These are phyloP conservation scores for Boletus subcaerulescens DNA, from an alignment of 768 basidiomycete genomes.

Conservation along the genomic window DNA sequence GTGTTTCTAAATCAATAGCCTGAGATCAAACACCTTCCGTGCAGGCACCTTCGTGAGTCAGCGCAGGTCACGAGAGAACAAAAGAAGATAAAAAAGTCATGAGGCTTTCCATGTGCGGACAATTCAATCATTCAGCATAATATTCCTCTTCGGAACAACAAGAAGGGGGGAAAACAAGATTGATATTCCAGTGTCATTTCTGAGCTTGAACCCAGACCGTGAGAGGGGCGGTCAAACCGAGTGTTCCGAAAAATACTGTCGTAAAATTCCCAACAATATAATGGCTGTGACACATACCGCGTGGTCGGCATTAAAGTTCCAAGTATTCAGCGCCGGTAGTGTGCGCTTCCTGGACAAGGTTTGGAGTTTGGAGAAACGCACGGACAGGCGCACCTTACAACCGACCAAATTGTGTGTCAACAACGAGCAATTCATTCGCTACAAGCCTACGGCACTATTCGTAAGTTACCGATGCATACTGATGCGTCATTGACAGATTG, in stretches of 20 bases:
- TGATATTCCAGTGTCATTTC: slow-evolving; percentile 3
- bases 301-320: slow-evolving; percentile 1
- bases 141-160: not conserved
- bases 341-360: slow-evolving; percentile 20
- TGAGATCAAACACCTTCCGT: slow-evolving; percentile 3
- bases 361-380: slow-evolving; percentile 6
- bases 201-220: slow-evolving; percentile 14
- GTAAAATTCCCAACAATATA: not conserved
- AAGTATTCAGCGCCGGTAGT: not conserved
- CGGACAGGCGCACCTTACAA: slow-evolving; percentile 22
- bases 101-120: not conserved
- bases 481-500: not conserved
- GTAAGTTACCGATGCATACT: slow-evolving; percentile 9
- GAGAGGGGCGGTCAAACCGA: slow-evolving; percentile 7
- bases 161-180: not conserved
- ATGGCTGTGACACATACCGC: slow-evolving; percentile 11
- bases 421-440: slow-evolving; percentile 26
- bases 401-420: slow-evolving; percentile 18
- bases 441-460: slow-evolving; percentile 12
- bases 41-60: slow-evolving; percentile 11
- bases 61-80: slow-evolving; percentile 2
- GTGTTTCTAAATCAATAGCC: slow-evolving; percentile 4
- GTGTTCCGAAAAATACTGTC: not conserved
- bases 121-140: slow-evolving; percentile 6
- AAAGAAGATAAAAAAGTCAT: slow-evolving; percentile 1